These are phyloP conservation scores for Hypoxylon sp. DNA, from an alignment of 2,329 filamentous ascomycete species.

Conservation along the genomic window DNA sequence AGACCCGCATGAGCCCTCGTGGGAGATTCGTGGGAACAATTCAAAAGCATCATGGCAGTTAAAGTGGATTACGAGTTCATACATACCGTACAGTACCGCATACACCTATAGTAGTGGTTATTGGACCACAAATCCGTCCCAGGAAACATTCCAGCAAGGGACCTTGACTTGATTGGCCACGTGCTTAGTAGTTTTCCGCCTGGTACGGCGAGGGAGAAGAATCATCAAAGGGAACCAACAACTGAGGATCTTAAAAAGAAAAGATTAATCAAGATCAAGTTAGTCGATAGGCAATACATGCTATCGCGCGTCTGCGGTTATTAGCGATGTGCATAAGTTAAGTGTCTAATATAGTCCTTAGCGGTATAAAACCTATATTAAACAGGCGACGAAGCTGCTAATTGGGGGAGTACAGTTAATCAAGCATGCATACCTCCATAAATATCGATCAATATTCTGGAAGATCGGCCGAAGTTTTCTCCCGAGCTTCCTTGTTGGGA, in stretches of 20 bases:
- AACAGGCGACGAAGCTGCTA: constrained; percentile 5
- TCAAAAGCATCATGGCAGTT: constrained; percentile 20
- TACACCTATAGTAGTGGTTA: background rate
- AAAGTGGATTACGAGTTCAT: constrained; percentile 17
- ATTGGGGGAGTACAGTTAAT: constrained; percentile 22
- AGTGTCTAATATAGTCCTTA: background rate
- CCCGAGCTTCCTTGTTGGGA: constrained; percentile 44
- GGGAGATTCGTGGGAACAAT: constrained; percentile 22
- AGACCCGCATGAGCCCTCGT: constrained; percentile 24
- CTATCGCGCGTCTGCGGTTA: constrained; percentile 19
- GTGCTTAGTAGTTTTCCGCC: constrained; percentile 21
- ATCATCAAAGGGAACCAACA: background rate
- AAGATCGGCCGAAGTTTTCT: constrained; percentile 46
- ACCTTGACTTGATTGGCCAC: constrained; percentile 25
- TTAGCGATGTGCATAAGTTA: constrained; percentile 9
- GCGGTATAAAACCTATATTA: constrained; percentile 10
- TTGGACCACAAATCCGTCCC: constrained; percentile 20
- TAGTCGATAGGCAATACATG: constrained; percentile 13
- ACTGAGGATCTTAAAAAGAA: constrained; percentile 1
- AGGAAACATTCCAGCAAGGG: constrained; percentile 21
- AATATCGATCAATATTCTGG: constrained; percentile 36
- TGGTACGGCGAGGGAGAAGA: constrained; percentile 3
- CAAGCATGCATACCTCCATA: constrained; percentile 14
- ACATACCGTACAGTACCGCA: background rate
- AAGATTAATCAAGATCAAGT: constrained; percentile 26